Base-by-base conservation (phyloP, 805 yeast genomes). In the Diddensiella caesifluorescens region DNA sequence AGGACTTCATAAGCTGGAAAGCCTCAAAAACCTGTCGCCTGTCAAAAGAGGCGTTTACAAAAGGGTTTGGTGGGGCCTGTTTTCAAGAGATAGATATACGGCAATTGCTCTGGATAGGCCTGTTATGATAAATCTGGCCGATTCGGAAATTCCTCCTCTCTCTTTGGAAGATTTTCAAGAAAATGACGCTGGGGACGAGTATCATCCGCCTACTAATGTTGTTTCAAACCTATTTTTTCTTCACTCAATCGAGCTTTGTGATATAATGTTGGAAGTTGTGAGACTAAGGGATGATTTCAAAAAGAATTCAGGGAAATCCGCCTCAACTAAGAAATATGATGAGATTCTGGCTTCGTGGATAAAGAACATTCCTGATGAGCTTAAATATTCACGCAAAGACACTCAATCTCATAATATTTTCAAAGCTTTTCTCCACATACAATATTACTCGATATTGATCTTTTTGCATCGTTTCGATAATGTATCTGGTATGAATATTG, bases 71-170 rank as follows among this genome's bases (percentile, higher is more conserved):
- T 83, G 90, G 90, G 68, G 77, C 49, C 60, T 83, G 15, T 79
- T 77, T 56, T 74, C 76, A 46, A 79, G 82, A 49, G 92, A 83
- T 59, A 64, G 84, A 16, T 67, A 73, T 27, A 75, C 78, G 6
- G 77, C 86, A 2, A 71, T 81, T 41, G 83, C 85, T 0, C 78
- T 77, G 59, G 87, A 88, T 15, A 67, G 86, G 44, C 89, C 90
- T 1, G 60, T 73, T 4, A 67, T 71, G 47, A 77, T 83, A 31
- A 79, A 77, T 50, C 65, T 80, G 45, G 79, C 74, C 39, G 88
- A 82, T 55, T 76, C 82, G 57, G 86, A 79, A 52, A 83, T 80
- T 16, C 76, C 77, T 18, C 77, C 79, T 81, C 54, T 83, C 10
- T 67, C 71, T 0, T 56, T 68, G 12, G 76, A 71, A 0, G 90